Evolutionary conservation across 805 yeast species (phyloP).

Genomic region (Candida maltosa): DNA sequence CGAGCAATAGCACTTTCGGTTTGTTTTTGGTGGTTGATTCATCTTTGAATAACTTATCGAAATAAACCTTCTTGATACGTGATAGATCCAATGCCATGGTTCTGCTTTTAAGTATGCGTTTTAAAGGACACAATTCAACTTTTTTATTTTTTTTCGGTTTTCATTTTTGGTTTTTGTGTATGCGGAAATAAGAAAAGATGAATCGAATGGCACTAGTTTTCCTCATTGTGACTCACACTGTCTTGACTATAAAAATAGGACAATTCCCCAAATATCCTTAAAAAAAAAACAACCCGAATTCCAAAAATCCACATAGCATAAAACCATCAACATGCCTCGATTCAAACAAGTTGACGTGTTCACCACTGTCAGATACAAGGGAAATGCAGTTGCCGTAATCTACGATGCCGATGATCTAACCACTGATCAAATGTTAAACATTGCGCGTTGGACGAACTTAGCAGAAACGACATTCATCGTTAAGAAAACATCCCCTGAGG

Average conservation of each 20-base stretch:
- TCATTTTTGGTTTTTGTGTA: no score
- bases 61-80: slow-evolving; percentile 28
- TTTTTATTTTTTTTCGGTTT: no score
- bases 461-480: slow-evolving; percentile 56
- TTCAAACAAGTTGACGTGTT: slow-evolving; percentile 44
- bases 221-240: no score
- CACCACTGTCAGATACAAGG: slow-evolving; percentile 34
- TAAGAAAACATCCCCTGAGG: slow-evolving; percentile 33
- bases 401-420: slow-evolving; percentile 38
- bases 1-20: slow-evolving; percentile 76
- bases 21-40: slow-evolving; percentile 14
- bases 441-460: slow-evolving; percentile 61
- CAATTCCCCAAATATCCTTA: no score
- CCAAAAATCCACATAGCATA: no score
- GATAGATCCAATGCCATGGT: slow-evolving; percentile 27
- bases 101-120: no score
- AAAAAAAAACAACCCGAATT: no score
- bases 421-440: slow-evolving; percentile 38
- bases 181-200: no score
- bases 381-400: slow-evolving; percentile 57
- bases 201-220: no score
- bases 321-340: no score
- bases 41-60: slow-evolving; percentile 23
- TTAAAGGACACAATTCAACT: no score
- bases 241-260: no score